A percentile compares a stretch with the other conserved stretches of the same genome.
Evolutionary conservation across 805 yeast genomes (phyloP).

Genomic region (Candida sonorensis): DNA sequence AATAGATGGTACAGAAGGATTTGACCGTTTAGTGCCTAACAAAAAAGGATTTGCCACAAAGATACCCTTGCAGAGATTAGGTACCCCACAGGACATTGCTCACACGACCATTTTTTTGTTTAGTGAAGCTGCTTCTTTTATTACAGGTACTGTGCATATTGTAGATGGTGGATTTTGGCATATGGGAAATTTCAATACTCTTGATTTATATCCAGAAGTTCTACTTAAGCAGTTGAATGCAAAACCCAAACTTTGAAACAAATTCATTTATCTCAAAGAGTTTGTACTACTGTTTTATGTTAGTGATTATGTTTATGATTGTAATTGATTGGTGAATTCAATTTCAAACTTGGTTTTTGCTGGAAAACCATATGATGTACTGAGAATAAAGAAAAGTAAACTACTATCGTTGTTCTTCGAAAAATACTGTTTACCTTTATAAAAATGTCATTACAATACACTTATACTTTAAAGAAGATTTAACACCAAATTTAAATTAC

Average conservation of each 20-base stretch:
- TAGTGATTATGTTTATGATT: background rate
- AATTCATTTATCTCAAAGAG: too few species aligned
- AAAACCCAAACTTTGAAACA: conserved; percentile 12
- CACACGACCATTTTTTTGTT: conserved; percentile 79
- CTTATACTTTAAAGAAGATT: too few species aligned
- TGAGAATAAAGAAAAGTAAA: too few species aligned
- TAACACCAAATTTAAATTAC: too few species aligned
- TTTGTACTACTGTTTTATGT: background rate
- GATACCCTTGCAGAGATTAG: conserved; percentile 64
- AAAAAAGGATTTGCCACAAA: conserved; percentile 34
- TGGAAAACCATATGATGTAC: too few species aligned
- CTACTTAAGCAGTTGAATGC: conserved; percentile 26
- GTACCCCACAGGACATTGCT: conserved; percentile 74
- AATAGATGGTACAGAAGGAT: conserved; percentile 82
- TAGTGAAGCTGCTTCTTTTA: conserved; percentile 72
- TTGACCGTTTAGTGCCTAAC: conserved; percentile 50
- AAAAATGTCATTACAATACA: too few species aligned
- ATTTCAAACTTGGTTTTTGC: too few species aligned
- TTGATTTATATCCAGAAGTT: conserved; percentile 35
- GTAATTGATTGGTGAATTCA: too few species aligned
- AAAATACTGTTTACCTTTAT: too few species aligned
- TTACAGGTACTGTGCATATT: conserved; percentile 70
- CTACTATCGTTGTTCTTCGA: too few species aligned
- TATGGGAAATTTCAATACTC: conserved; percentile 39
- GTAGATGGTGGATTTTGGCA: conserved; percentile 96